Evolutionary conservation across 345 rosid genomes (phyloP), one percentile per base, ranked within the genome.

Genomic region (Laguncularia racemosa): DNA sequence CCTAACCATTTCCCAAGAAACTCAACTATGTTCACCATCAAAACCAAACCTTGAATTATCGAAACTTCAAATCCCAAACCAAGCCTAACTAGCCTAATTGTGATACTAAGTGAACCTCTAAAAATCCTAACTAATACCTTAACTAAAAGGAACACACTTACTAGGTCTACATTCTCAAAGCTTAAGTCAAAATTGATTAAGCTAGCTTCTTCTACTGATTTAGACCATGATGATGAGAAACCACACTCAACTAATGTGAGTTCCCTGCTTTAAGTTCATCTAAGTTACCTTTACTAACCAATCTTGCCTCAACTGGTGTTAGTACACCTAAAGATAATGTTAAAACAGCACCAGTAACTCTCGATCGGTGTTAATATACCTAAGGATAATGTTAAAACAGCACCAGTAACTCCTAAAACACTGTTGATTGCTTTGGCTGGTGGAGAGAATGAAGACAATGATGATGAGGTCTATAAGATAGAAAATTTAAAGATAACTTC

Each of bases 381-480:
- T 14, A 47, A 47, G 18, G 50, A 47, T n/a, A 33, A 33, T 7
- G 40, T 7, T 33, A 33, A 33, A 33, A 33, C 40, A 33, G 40
- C 40, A 33, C 20, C 48, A 12, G 12, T 20, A 26, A 44, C 44
- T 45, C 57, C 58, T 0, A 16, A 23, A 3, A 44, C 65, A 50
- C 48, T 44, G 21, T 6, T 61, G 40, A 15, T 23, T 44, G 20
- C 14, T 1, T 21, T 20, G 0, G 14, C 10, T 0, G 14, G 19
- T 10, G 50, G 49, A 44, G 53, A 57, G 49, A 40, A 56, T 14
- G 75, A 77, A 20, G 78, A 75, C 3, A 74, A 71, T 0, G 84
- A 76, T 0, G 84, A 83, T 5, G 81, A 71, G 65, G 79, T 81
- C 21, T 78, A 78, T 62, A 59, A 46, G 66, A 72, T 70, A 16